Percentiles rank a stretch among this genome's conserved stretches.
Evolutionary conservation across 179 eudicot genomes (phyloP).

Genomic region (Pouteria campechiana): DNA sequence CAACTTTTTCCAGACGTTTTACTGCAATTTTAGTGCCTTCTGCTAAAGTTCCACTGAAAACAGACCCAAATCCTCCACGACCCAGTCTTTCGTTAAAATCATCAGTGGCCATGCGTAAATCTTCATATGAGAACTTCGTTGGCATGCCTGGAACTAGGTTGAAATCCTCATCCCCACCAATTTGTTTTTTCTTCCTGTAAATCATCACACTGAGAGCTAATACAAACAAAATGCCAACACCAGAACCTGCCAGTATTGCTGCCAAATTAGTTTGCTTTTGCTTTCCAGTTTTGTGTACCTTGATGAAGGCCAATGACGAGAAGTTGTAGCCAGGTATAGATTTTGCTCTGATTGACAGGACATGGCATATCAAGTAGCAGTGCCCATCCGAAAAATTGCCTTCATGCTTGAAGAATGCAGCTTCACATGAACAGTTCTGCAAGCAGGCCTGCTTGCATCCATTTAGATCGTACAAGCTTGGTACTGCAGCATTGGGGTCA

Average conservation of each 20-base stretch:
- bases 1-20: conserved; percentile 5
- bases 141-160: conserved; percentile 19
- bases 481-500: neutral
- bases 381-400: neutral
- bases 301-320: neutral
- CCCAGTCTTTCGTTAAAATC: conserved; percentile 18
- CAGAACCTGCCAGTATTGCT: neutral
- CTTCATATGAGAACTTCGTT: conserved; percentile 11
- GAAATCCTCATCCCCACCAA: conserved; percentile 14
- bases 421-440: neutral
- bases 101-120: conserved; percentile 5
- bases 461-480: neutral
- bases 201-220: too few species aligned
- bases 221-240: too few species aligned
- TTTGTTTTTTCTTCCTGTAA: too few species aligned
- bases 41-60: conserved; percentile 9
- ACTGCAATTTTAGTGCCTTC: conserved; percentile 11
- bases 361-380: conserved; percentile 2
- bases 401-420: conserved; percentile 3
- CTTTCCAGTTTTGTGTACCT: neutral
- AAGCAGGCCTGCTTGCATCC: conserved; percentile 2
- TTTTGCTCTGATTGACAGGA: conserved; percentile 1
- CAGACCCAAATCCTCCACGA: conserved; percentile 19
- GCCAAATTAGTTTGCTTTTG: neutral
- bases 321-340: conserved; percentile 2